Evolutionary conservation across 805 yeast species (phyloP).

Genomic region (Cyberlindnera sargentensis): DNA sequence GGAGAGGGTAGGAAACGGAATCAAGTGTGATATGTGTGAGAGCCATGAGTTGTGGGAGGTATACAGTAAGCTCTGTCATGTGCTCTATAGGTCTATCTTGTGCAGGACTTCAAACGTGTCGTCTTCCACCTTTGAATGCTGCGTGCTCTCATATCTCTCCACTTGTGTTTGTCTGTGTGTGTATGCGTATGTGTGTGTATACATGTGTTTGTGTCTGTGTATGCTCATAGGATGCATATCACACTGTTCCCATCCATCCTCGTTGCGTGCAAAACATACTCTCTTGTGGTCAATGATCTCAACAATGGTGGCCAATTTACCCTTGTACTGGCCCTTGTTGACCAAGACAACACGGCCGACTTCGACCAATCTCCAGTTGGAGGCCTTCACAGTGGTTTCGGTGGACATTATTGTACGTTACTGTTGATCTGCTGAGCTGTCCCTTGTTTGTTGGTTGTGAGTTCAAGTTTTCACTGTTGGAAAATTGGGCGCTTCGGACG

Average conservation of each 20-base stretch:
- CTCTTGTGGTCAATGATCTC: conserved; percentile 99
- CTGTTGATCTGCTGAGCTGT: not conserved
- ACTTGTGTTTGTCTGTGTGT: too few species aligned
- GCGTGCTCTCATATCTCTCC: not conserved
- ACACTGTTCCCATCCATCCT: not conserved
- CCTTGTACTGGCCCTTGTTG: conserved; percentile 64
- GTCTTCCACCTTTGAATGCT: not conserved
- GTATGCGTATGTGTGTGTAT: too few species aligned
- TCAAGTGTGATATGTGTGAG: too few species aligned
- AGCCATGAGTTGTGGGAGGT: too few species aligned
- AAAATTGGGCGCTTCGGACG: not conserved
- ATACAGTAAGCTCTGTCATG: too few species aligned
- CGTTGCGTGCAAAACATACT: conserved; percentile 45
- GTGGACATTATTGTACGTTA: conserved; percentile 45
- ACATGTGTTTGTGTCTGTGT: not conserved
- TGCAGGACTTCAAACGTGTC: too few species aligned
- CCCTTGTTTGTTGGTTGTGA: not conserved
- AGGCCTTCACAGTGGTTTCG: conserved; percentile 79
- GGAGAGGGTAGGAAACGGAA: too few species aligned
- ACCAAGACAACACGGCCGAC: conserved; percentile 97
- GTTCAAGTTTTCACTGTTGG: conserved; percentile 1
- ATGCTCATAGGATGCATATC: not conserved
- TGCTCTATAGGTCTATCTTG: too few species aligned
- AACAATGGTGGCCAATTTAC: conserved; percentile 93
- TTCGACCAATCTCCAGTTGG: conserved; percentile 99